Percentiles rank a stretch among this genome's conserved stretches.
These are phyloP conservation scores for Volvox carteri DNA, from an alignment of 163 green algal genomes.

Conservation along the genomic window DNA sequence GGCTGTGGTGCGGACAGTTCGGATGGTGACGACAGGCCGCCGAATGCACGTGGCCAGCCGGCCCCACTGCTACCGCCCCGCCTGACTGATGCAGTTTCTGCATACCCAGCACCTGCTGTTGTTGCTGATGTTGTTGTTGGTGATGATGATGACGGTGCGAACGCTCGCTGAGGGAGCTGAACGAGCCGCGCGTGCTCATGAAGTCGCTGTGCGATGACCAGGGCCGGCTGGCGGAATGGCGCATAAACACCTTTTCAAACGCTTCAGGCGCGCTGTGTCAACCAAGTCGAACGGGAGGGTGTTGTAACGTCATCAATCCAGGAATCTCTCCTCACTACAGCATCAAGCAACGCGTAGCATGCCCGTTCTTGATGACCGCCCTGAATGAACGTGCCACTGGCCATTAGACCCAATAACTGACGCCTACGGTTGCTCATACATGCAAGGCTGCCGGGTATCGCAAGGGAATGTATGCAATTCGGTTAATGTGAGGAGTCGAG, in stretches of 20 bases:
- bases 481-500: too few species aligned
- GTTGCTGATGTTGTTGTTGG: constrained; percentile 59
- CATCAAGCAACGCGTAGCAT: background rate
- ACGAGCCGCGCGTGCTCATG: constrained; percentile 73
- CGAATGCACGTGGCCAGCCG: constrained; percentile 23
- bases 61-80: background rate
- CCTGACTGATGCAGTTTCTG: constrained; percentile 29
- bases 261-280: constrained; percentile 53
- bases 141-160: constrained; percentile 48
- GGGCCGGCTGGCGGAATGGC: constrained; percentile 42
- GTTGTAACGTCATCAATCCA: background rate
- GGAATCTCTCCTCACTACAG: background rate
- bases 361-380: background rate
- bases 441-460: too few species aligned
- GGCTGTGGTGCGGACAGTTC: constrained; percentile 43
- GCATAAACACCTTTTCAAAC: constrained; percentile 63
- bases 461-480: too few species aligned
- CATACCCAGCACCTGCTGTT: constrained; percentile 42
- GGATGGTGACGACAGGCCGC: constrained; percentile 42
- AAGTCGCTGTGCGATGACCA: constrained; percentile 73
- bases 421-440: too few species aligned
- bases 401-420: too few species aligned
- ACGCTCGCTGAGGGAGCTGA: constrained; percentile 64
- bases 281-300: background rate
- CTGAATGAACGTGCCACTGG: too few species aligned